Base-by-base conservation (phyloP, 169 alveolate genomes). In the Theileria orientalis region DNA sequence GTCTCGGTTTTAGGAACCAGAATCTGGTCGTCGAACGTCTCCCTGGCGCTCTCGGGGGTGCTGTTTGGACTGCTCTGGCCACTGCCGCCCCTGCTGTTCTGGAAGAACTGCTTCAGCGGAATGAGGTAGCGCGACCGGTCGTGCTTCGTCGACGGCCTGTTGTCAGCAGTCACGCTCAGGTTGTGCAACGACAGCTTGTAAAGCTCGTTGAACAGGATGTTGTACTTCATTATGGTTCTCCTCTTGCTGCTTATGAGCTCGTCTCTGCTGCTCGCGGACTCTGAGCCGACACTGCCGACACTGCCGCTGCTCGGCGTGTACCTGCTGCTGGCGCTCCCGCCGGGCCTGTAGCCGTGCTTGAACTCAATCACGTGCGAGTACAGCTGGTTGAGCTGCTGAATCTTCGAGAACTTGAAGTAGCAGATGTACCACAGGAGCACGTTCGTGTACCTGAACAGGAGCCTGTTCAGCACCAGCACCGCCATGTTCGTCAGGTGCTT, bases 311-410 rank as follows among this genome's bases (percentile, higher is more conserved):
- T 14, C 19, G 30, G 7, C 3, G 7, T 49, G 21, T 47, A n/a
- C 16, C 3, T 47, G 21, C 21, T 11, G 3, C 3, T 8, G 3
- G 21, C 21, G 21, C 21, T 47, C 16, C 21, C 21, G 21, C 21
- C 21, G 23, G 23, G 3, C 21, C 57, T 2, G 21, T 8, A 3
- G 21, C 57, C 13, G 13, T 11, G 16, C 1, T n/a, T 14, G n/a
- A 0, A 9, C 19, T 49, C 25, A 35, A 19, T 84, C 83, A 56
- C 76, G 68, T 49, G 64, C 27, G 52, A 21, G 7, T 13, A 49
- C 7, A 49, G 19, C 19, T 14, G 19, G 27, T 49, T 49, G 27
- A 49, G 60, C 19, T 11, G 19, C 19, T 49, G 19, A 49, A 21
- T 49, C 25, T 49, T 49, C 3, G 60, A 49, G 29, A 9, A 49